Percentiles rank a stretch among this genome's conserved stretches.
These are phyloP conservation scores for Coemansia interrupta DNA, from an alignment of 192 early-diverging fungal genomes.

Conservation along the genomic window DNA sequence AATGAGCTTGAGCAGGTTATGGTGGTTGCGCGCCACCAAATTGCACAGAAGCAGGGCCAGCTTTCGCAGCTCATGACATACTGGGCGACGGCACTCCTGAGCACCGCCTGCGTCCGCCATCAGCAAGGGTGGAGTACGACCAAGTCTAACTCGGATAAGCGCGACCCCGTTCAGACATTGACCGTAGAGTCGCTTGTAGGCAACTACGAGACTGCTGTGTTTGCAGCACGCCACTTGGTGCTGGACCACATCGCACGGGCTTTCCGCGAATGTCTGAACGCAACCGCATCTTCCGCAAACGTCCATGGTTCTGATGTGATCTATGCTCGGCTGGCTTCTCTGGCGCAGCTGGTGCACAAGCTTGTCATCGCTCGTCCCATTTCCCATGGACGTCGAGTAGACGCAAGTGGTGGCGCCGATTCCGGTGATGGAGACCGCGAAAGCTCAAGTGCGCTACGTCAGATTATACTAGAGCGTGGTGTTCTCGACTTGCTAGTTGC, in stretches of 20 bases:
- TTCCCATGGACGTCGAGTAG: constrained; percentile 17
- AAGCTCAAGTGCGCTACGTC: constrained; percentile 34
- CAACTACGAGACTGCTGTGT: constrained; percentile 30
- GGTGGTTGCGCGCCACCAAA: constrained; percentile 30
- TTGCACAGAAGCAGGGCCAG: constrained; percentile 53
- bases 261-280: constrained; percentile 50
- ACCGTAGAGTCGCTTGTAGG: constrained; percentile 34
- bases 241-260: constrained; percentile 50
- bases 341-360: constrained; percentile 44
- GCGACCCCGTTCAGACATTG: constrained; percentile 4
- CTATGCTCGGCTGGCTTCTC: constrained; percentile 43
- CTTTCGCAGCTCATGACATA: constrained; percentile 61
- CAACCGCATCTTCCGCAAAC: constrained; percentile 18
- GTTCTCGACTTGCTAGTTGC: constrained; percentile 77
- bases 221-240: constrained; percentile 35
- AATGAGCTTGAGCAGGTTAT: constrained; percentile 38
- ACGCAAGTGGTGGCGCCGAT: constrained; percentile 1
- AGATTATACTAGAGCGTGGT: constrained; percentile 85
- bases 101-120: constrained; percentile 49
- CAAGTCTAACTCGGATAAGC: background rate
- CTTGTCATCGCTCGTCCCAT: constrained; percentile 48
- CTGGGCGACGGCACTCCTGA: constrained; percentile 65
- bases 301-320: constrained; percentile 32
- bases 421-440: constrained; percentile 14
- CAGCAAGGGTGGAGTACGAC: constrained; percentile 43